Evolutionary conservation across 257 asterid species (phyloP).

Genomic region (Solanum peruvianum): DNA sequence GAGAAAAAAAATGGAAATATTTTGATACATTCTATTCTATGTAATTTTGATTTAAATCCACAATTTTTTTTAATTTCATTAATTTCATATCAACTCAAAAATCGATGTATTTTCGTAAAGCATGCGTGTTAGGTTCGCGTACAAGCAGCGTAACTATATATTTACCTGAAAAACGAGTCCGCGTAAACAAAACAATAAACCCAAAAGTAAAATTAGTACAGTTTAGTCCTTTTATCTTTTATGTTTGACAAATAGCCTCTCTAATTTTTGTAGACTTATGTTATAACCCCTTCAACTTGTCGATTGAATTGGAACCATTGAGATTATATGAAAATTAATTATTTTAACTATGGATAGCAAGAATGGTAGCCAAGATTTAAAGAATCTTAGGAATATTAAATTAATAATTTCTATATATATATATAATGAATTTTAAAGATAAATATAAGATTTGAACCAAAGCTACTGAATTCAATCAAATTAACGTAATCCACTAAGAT

Average conservation of each 20-base stretch:
- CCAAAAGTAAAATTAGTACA: not conserved
- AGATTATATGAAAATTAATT: not conserved
- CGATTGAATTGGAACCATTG: not conserved
- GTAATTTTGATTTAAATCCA: not conserved
- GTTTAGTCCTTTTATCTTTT: not conserved
- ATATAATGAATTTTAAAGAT: no score
- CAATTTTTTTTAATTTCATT: not conserved
- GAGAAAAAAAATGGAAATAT: no score
- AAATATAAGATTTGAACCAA: no score
- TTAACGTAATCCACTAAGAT: accelerated
- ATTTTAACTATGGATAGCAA: no score
- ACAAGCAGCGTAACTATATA: not conserved
- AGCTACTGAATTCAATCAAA: no score
- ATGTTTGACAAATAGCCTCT: not conserved
- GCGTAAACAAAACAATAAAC: not conserved
- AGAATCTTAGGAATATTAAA: not conserved
- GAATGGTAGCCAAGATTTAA: not conserved
- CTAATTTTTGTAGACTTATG: not conserved
- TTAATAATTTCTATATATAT: no score
- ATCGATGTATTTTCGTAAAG: no score
- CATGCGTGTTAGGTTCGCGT: not conserved
- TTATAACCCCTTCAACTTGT: not conserved
- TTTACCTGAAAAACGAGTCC: not conserved
- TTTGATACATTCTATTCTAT: no score
- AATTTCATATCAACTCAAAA: not conserved